Evolutionary conservation across 345 rosid genomes (phyloP).

Genomic region (Euphorbia pulcherrima): DNA sequence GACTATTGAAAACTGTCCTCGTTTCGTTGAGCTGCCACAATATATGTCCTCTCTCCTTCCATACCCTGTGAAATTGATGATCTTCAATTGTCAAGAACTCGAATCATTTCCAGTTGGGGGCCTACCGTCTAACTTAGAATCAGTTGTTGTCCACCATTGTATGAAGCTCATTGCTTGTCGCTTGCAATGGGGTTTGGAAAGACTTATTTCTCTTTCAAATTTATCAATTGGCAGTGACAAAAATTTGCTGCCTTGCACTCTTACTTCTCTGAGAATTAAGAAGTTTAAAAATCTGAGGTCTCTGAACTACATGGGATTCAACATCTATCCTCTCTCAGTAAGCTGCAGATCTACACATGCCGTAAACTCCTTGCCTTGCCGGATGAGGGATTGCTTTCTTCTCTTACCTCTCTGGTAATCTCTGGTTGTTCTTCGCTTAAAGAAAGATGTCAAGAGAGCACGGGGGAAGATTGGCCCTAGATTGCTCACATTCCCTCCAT

Average conservation of each 20-base stretch:
- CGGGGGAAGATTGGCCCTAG: constrained; percentile 19
- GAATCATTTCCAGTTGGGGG: neutral
- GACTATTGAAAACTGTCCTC: constrained; percentile 13
- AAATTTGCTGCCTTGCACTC: constrained; percentile 9
- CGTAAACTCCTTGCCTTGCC: constrained; percentile 5
- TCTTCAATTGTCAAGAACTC: constrained; percentile 7
- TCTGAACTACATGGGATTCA: constrained; percentile 10
- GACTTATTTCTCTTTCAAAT: neutral
- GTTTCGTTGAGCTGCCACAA: neutral
- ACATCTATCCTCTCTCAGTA: constrained; percentile 5
- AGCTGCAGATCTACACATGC: constrained; percentile 5
- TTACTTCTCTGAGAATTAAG: constrained; percentile 1
- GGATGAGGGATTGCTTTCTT: constrained; percentile 5
- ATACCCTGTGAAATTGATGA: neutral
- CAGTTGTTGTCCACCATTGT: neutral
- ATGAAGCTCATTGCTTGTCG: neutral
- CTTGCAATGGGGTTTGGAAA: neutral
- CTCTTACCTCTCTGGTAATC: constrained; percentile 8
- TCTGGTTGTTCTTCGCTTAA: constrained; percentile 3
- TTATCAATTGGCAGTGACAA: neutral
- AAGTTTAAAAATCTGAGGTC: constrained; percentile 3
- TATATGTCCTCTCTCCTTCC: neutral
- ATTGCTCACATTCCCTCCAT: constrained; percentile 8
- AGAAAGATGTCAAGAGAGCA: constrained; percentile 12
- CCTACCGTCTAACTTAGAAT: neutral